Evolutionary conservation across 176 grass and related monocot species (phyloP).

Genomic region (Zizania latifolia): DNA sequence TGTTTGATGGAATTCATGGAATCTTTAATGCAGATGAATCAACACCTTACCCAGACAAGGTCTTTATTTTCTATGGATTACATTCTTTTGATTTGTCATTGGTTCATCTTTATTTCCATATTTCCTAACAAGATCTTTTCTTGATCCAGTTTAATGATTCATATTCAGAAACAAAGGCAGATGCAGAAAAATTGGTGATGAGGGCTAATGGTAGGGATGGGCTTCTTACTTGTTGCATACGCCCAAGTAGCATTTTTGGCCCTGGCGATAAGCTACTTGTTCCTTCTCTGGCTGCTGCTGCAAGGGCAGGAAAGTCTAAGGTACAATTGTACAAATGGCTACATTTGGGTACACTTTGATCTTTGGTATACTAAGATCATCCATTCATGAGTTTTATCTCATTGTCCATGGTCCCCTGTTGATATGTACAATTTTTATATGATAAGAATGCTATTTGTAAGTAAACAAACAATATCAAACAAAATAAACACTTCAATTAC

Average conservation of each 20-base stretch:
- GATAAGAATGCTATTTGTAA: not conserved
- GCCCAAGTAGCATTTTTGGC: conserved; percentile 97
- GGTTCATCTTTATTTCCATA: not conserved
- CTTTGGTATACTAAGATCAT: conserved; percentile 5
- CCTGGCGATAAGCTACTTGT: conserved; percentile 96
- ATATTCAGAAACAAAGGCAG: conserved; percentile 98
- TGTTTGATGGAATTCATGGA: conserved; percentile 90
- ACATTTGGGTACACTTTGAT: conserved; percentile 8
- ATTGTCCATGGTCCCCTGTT: not conserved
- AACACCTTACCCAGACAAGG: conserved; percentile 84
- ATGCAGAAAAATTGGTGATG: conserved; percentile 86
- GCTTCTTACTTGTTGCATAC: conserved; percentile 94
- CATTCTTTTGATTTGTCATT: conserved; percentile 18
- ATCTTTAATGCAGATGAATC: conserved; percentile 87
- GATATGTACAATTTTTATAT: not conserved
- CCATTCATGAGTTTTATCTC: not conserved
- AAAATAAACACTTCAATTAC: not conserved
- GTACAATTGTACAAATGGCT: conserved; percentile 56
- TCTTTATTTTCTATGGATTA: conserved; percentile 15
- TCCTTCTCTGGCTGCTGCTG: conserved; percentile 83
- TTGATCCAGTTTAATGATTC: conserved; percentile 94
- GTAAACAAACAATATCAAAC: not conserved
- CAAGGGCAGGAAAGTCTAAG: conserved; percentile 90
- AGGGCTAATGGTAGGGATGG: conserved; percentile 79
- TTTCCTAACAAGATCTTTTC: conserved; percentile 43